A percentile compares a stretch with the other conserved stretches of the same genome.
Conservation (phyloP, 2,329 filamentous ascomycete genomes). For the Chaetoscypha palmicola region DNA sequence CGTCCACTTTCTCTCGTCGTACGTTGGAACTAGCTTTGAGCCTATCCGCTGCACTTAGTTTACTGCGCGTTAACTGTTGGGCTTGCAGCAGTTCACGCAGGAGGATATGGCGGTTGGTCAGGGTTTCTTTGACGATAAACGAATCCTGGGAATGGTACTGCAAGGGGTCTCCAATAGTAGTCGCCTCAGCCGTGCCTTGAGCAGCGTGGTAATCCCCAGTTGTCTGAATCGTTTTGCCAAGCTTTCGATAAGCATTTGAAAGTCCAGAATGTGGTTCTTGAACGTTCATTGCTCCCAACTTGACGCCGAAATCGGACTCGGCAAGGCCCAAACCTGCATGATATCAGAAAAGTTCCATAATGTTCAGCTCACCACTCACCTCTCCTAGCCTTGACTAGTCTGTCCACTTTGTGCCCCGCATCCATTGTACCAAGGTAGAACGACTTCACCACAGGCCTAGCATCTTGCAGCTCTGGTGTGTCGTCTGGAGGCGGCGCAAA, state of each 20-base stretch:
- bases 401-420: constrained; percentile 92
- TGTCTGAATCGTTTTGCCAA: constrained; percentile 87
- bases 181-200: constrained; percentile 93
- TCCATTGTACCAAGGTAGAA: constrained; percentile 97
- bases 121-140: constrained; percentile 95
- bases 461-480: constrained; percentile 86
- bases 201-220: constrained; percentile 94
- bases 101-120: constrained; percentile 95
- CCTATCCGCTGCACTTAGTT: constrained; percentile 78
- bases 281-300: constrained; percentile 76
- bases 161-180: constrained; percentile 86
- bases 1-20: constrained; percentile 90
- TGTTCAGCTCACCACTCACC: constrained; percentile 48
- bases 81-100: constrained; percentile 89
- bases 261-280: constrained; percentile 89
- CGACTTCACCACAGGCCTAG: constrained; percentile 83
- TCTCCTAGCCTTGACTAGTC: constrained; percentile 83
- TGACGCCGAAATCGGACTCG: constrained; percentile 89
- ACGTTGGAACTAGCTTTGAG: constrained; percentile 83
- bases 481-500: constrained; percentile 97
- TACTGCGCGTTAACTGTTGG: constrained; percentile 75
- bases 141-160: constrained; percentile 93
- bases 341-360: constrained; percentile 27
- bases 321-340: constrained; percentile 76
- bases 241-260: constrained; percentile 84